A percentile compares a stretch with the other conserved stretches of the same genome.
These are phyloP conservation scores for Aspergillus hiratsukae DNA, from an alignment of 2,329 filamentous ascomycete genomes.

Conservation along the genomic window DNA sequence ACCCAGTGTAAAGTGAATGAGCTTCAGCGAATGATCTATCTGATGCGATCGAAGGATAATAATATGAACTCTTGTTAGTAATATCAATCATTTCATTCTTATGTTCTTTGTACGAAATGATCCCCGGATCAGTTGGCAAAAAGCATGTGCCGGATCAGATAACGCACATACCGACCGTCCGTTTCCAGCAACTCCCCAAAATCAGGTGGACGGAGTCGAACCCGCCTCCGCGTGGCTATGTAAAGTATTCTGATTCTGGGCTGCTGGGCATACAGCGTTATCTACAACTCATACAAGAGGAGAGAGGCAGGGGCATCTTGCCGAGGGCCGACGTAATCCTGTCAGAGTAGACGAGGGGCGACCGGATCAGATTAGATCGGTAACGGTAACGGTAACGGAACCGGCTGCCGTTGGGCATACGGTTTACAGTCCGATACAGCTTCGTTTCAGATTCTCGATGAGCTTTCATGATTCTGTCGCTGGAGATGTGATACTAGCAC, in stretches of 20 bases:
- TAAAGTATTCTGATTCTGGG: not conserved
- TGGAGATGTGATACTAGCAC: not conserved
- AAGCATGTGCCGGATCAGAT: not conserved
- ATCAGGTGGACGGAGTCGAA: not conserved
- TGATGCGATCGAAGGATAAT: not conserved
- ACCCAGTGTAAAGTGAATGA: too few species aligned
- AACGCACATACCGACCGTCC: not conserved
- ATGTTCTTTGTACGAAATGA: not conserved
- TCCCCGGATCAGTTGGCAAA: not conserved
- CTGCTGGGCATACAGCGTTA: not conserved
- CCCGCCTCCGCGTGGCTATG: not conserved
- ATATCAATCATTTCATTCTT: not conserved
- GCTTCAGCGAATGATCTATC: not conserved
- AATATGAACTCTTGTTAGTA: not conserved
- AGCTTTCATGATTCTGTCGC: not conserved
- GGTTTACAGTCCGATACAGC: slow-evolving; percentile 6
- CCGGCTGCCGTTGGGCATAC: slow-evolving; percentile 1
- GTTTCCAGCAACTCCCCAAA: not conserved
- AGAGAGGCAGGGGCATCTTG: not conserved
- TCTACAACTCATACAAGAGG: not conserved
- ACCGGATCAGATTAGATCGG: slow-evolving; percentile 24
- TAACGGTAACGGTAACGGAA: slow-evolving; percentile 9
- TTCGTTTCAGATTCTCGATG: too few species aligned
- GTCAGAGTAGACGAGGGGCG: slow-evolving; percentile 1
- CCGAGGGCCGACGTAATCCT: slow-evolving; percentile 1